Evolutionary conservation across 2,329 filamentous ascomycete species (phyloP).

Genomic region (Beauveria australis): DNA sequence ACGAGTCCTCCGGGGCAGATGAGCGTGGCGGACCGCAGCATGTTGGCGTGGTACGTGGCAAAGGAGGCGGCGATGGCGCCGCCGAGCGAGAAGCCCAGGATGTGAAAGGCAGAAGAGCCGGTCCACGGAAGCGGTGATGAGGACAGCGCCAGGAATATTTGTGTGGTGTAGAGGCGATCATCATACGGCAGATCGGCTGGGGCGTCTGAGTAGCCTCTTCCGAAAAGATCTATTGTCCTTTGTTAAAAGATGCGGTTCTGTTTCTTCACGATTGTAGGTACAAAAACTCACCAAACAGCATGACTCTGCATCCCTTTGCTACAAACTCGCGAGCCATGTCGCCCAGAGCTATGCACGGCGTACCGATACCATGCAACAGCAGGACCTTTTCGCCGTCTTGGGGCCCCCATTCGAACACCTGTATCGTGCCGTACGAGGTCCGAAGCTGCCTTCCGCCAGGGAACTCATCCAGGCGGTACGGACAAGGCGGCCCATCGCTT

Average conservation of each 20-base stretch:
- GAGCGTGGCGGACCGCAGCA: constrained; percentile 56
- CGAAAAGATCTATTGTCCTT: constrained; percentile 54
- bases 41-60: constrained; percentile 56
- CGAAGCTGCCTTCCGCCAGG: constrained; percentile 61
- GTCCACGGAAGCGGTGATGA: constrained; percentile 54
- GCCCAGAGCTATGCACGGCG: constrained; percentile 62
- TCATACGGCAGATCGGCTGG: constrained; percentile 54
- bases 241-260: background rate
- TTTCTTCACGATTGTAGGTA: background rate
- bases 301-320: constrained; percentile 60
- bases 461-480: constrained; percentile 63
- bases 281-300: constrained; percentile 58
- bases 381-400: constrained; percentile 62
- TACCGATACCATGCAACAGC: constrained; percentile 74
- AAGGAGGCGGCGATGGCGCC: constrained; percentile 67
- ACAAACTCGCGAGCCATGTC: constrained; percentile 59
- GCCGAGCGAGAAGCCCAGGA: constrained; percentile 74
- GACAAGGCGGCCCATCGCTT: constrained; percentile 26
- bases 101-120: constrained; percentile 49
- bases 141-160: constrained; percentile 57
- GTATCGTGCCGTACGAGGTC: constrained; percentile 61
- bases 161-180: constrained; percentile 53
- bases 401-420: constrained; percentile 76
- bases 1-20: constrained; percentile 63
- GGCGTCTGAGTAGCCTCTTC: constrained; percentile 68